Evolutionary conservation across 106 monocot species (phyloP).

Genomic region (Acorus gramineus): DNA sequence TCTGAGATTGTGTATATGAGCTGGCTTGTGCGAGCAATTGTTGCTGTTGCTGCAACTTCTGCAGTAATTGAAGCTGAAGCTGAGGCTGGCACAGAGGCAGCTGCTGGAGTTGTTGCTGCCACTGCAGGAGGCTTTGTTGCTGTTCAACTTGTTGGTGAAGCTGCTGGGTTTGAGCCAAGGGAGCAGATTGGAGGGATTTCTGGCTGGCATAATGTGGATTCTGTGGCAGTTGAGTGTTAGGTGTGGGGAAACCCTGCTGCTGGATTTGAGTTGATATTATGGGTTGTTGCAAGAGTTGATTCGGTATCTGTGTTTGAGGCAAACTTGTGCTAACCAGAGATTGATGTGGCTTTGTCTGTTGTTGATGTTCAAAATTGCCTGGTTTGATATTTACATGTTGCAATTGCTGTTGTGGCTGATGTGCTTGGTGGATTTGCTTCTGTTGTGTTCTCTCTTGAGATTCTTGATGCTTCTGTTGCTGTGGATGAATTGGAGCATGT

Average conservation of each 20-base stretch:
- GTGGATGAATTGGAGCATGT: constrained; percentile 7
- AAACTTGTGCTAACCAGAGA: constrained; percentile 7
- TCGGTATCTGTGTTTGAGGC: constrained; percentile 23
- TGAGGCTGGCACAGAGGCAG: constrained; percentile 25
- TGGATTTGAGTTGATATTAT: constrained; percentile 12
- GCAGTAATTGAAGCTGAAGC: constrained; percentile 58
- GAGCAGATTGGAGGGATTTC: constrained; percentile 17
- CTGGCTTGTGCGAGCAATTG: constrained; percentile 58
- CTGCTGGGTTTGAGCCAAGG: constrained; percentile 23
- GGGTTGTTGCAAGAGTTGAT: constrained; percentile 37
- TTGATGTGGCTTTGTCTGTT: constrained; percentile 16
- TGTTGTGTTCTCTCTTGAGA: neutral
- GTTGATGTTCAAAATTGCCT: constrained; percentile 26
- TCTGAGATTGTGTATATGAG: constrained; percentile 40
- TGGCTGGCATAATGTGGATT: constrained; percentile 5
- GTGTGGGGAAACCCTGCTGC: constrained; percentile 24
- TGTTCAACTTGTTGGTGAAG: constrained; percentile 40
- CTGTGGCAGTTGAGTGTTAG: constrained; percentile 20
- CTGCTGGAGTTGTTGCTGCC: constrained; percentile 36
- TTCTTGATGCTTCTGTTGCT: constrained; percentile 4
- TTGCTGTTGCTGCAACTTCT: constrained; percentile 64
- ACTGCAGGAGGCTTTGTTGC: constrained; percentile 30
- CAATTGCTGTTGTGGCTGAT: constrained; percentile 14
- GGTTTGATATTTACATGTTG: constrained; percentile 12
- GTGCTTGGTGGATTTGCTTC: constrained; percentile 2